Evolutionary conservation across 257 asterid genomes (phyloP).

Genomic region (Solanum ahanhuiri): DNA sequence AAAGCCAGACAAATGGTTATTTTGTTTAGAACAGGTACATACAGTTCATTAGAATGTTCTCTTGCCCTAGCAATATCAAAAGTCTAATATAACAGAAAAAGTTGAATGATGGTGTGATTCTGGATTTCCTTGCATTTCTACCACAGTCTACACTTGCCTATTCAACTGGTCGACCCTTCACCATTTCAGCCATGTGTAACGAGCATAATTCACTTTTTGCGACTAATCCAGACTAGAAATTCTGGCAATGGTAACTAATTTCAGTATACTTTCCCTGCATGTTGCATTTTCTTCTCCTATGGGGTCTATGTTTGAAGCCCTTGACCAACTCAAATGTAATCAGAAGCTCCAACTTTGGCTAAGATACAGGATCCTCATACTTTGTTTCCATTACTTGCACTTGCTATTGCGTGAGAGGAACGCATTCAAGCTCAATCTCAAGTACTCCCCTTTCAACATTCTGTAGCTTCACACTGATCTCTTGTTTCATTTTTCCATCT

Average conservation of each 20-base stretch:
- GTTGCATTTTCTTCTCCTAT: neutral
- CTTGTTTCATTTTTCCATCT: slow-evolving; percentile 63
- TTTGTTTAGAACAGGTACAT: neutral
- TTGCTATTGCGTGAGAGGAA: slow-evolving; percentile 68
- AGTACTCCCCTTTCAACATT: slow-evolving; percentile 73
- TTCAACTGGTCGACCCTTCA: neutral
- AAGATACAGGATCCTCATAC: neutral
- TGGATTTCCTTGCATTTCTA: neutral
- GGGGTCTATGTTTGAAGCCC: neutral
- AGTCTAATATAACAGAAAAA: neutral
- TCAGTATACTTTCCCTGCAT: neutral
- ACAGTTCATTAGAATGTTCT: neutral
- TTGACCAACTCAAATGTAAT: neutral
- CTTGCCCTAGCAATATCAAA: neutral
- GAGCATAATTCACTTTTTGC: neutral
- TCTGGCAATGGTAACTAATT: neutral
- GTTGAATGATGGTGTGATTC: neutral
- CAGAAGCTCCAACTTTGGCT: neutral
- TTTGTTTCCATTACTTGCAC: neutral
- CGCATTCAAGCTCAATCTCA: slow-evolving; percentile 89
- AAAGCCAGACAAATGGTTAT: neutral
- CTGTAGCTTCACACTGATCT: slow-evolving; percentile 60
- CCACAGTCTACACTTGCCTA: neutral
- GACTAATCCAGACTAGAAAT: neutral
- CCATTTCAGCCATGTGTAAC: neutral